Evolutionary conservation across 2,329 filamentous ascomycete genomes (phyloP).

Genomic region (Claviceps africana): DNA sequence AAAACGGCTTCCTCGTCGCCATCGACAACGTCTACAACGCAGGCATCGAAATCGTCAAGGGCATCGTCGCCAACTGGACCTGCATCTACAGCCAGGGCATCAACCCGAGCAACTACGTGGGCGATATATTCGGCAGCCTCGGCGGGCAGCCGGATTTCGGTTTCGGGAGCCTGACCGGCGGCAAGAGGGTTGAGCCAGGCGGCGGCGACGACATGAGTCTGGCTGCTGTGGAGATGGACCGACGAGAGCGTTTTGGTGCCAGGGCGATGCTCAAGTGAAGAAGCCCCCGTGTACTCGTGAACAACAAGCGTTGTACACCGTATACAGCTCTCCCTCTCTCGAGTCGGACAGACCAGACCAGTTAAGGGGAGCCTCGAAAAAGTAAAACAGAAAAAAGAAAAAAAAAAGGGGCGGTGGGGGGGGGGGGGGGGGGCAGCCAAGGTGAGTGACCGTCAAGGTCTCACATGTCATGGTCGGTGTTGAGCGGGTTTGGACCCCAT

Average conservation of each 20-base stretch:
- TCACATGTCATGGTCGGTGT: too few relatives aligned
- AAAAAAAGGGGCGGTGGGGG: too few relatives aligned
- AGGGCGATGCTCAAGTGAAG: constrained; percentile 11
- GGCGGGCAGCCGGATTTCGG: constrained; percentile 55
- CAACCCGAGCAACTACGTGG: constrained; percentile 48
- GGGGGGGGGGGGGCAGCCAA: too few relatives aligned
- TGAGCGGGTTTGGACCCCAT: background rate
- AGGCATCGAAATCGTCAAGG: constrained; percentile 49
- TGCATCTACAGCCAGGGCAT: constrained; percentile 43
- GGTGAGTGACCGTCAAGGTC: too few relatives aligned
- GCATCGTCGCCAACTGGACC: constrained; percentile 49
- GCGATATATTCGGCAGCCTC: constrained; percentile 56
- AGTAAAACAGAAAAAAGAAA: background rate
- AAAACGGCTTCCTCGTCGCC: constrained; percentile 50
- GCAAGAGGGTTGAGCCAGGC: constrained; percentile 16
- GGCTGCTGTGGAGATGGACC: constrained; percentile 16
- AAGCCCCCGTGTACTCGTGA: background rate
- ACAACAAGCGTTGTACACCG: too few relatives aligned
- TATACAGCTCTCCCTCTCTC: too few relatives aligned
- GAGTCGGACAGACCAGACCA: background rate
- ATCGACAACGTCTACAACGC: constrained; percentile 53
- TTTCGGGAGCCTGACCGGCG: constrained; percentile 31
- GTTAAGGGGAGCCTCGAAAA: background rate
- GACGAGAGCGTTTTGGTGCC: constrained; percentile 13
- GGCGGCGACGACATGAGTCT: constrained; percentile 8